A percentile compares a stretch with the other conserved stretches of the same genome.
Evolutionary conservation across 345 rosid genomes (phyloP).

Genomic region (Boechera retrofracta): DNA sequence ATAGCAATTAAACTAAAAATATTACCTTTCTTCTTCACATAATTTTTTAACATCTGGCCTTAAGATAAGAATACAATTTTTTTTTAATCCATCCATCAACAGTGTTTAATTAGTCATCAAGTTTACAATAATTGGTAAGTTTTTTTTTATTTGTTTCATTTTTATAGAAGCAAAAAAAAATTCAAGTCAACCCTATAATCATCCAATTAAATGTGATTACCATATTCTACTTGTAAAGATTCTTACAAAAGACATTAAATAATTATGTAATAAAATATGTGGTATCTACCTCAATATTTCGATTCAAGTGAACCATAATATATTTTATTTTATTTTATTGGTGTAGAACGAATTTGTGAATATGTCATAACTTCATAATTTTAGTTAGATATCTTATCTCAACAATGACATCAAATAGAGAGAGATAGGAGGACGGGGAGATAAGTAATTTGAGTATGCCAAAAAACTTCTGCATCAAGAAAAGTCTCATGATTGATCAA

Average conservation of each 20-base stretch:
- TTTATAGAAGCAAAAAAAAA: neutral
- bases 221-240: neutral
- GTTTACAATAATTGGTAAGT: too few relatives aligned
- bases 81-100: too few relatives aligned
- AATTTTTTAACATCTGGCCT: too few relatives aligned
- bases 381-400: slow-evolving; percentile 3
- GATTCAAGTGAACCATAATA: neutral
- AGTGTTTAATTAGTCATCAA: too few relatives aligned
- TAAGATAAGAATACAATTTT: too few relatives aligned
- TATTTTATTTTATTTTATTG: neutral
- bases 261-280: too few relatives aligned
- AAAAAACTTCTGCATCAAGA: slow-evolving; percentile 14
- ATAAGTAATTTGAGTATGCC: neutral
- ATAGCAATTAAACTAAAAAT: neutral
- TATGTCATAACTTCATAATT: neutral
- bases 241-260: neutral
- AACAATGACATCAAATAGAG: neutral
- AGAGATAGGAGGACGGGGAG: neutral
- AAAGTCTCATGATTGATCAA: slow-evolving; percentile 17
- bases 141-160: too few relatives aligned
- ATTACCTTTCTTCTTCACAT: neutral
- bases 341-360: neutral
- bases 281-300: neutral
- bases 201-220: neutral
- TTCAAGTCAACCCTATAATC: neutral